A percentile compares a stretch with the other conserved stretches of the same genome.
These are phyloP conservation scores for Plectosphaerella plurivora DNA, from an alignment of 2,329 filamentous ascomycete species.

Conservation along the genomic window DNA sequence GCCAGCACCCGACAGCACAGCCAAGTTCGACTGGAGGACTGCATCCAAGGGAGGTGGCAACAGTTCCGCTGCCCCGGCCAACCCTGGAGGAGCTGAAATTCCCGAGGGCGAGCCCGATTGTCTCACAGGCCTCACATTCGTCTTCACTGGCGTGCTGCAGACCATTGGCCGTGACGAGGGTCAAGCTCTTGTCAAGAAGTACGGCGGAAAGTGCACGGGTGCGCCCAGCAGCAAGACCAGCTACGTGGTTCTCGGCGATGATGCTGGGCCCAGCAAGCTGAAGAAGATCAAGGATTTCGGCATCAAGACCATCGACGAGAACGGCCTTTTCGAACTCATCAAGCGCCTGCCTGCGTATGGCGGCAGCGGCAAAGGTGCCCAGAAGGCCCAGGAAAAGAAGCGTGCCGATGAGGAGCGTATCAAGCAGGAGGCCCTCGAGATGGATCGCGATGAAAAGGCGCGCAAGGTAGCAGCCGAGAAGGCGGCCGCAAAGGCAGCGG, in stretches of 20 bases:
- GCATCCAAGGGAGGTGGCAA: slow-evolving; percentile 52
- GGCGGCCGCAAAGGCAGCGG: slow-evolving; percentile 45
- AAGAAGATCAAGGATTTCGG: slow-evolving; percentile 74
- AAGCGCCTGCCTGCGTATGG: slow-evolving; percentile 76
- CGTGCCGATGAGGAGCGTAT: slow-evolving; percentile 81
- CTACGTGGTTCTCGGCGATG: slow-evolving; percentile 85
- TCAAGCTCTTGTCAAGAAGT: slow-evolving; percentile 81
- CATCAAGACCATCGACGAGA: slow-evolving; percentile 90
- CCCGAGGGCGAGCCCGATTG: slow-evolving; percentile 86
- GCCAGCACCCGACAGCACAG: slow-evolving; percentile 63
- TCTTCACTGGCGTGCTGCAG: slow-evolving; percentile 87
- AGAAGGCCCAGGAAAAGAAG: slow-evolving; percentile 79
- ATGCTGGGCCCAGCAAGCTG: slow-evolving; percentile 91
- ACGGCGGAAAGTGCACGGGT: slow-evolving; percentile 85
- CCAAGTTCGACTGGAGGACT: slow-evolving; percentile 79
- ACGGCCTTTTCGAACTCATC: slow-evolving; percentile 86
- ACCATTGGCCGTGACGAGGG: slow-evolving; percentile 80
- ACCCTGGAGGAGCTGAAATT: slow-evolving; percentile 62
- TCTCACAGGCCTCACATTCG: slow-evolving; percentile 82
- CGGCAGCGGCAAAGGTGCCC: slow-evolving; percentile 81
- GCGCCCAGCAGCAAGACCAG: slow-evolving; percentile 89
- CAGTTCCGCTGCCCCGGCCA: slow-evolving; percentile 56
- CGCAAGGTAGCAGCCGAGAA: slow-evolving; percentile 48
- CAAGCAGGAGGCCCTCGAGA: slow-evolving; percentile 73
- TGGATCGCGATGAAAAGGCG: slow-evolving; percentile 74